phyloP scores from a whole-genome alignment of 2,329 filamentous ascomycete genomes.

The Paecilomyces variotii region DNA sequence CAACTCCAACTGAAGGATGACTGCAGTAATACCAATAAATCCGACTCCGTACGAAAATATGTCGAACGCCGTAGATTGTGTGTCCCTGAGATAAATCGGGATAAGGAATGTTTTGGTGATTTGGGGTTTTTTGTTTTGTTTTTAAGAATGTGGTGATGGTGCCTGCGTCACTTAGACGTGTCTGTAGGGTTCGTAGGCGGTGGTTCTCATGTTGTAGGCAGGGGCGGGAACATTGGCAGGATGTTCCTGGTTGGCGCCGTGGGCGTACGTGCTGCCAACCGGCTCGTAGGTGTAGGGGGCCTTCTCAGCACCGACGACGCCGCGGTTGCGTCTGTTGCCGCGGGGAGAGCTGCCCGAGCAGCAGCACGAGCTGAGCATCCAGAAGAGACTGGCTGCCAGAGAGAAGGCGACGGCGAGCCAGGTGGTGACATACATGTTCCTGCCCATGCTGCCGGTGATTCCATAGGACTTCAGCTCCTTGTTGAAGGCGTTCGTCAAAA shows the following conservation, averaged over 20 bases:
- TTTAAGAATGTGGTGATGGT: background rate
- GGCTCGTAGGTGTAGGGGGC: conserved; percentile 55
- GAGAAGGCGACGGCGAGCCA: conserved; percentile 78
- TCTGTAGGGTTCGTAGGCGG: background rate
- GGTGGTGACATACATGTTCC: conserved; percentile 59
- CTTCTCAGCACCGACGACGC: conserved; percentile 49
- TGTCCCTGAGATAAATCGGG: no score
- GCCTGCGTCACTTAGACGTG: background rate
- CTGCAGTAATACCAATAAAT: background rate
- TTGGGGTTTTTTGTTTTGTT: background rate
- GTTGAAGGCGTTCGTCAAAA: conserved; percentile 63
- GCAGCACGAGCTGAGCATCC: conserved; percentile 87
- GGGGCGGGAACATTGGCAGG: background rate
- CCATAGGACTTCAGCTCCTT: conserved; percentile 62
- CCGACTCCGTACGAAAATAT: background rate
- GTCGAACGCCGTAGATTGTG: no score
- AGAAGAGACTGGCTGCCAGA: conserved; percentile 72
- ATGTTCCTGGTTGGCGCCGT: background rate
- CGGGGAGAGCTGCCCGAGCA: conserved; percentile 59
- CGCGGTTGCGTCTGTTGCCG: conserved; percentile 27
- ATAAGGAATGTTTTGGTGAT: background rate
- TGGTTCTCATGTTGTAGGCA: background rate
- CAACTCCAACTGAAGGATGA: background rate
- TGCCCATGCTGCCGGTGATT: conserved; percentile 60
- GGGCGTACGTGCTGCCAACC: conserved; percentile 31